These are phyloP conservation scores for Pyrus bretschneideri DNA, from an alignment of 306 rosid genomes.

Conservation along the genomic window DNA sequence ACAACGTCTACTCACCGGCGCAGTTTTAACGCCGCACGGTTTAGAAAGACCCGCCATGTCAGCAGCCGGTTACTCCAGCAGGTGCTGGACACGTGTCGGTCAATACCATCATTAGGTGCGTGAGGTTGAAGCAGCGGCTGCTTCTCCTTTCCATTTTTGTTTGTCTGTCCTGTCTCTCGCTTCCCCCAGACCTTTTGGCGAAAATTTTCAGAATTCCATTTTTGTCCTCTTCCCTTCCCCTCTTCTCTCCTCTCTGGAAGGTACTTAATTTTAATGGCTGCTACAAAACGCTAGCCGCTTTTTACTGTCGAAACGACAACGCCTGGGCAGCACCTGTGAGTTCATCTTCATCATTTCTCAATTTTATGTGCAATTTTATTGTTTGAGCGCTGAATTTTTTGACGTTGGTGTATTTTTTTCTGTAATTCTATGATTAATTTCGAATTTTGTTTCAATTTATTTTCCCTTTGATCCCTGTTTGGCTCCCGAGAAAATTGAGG, in stretches of 20 bases:
- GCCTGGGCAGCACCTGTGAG: constrained; percentile 32
- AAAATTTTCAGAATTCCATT: not conserved
- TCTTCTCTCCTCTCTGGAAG: constrained; percentile 8
- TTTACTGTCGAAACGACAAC: constrained; percentile 5
- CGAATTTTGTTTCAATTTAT: constrained; percentile 4
- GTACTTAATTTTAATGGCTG: constrained; percentile 31
- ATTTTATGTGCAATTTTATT: not conserved
- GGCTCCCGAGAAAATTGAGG: not conserved
- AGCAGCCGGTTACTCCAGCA: constrained; percentile 4
- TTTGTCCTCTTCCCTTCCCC: constrained; percentile 13
- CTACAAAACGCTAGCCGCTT: constrained; percentile 65
- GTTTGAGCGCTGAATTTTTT: not conserved
- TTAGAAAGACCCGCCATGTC: constrained; percentile 14
- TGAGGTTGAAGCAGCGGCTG: constrained; percentile 22
- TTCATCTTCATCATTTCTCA: constrained; percentile 1
- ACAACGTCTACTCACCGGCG: not conserved
- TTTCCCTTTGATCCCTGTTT: constrained; percentile 4
- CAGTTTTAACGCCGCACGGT: not conserved
- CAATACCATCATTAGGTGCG: constrained; percentile 17
- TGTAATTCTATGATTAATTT: not conserved
- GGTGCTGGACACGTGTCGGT: constrained; percentile 46
- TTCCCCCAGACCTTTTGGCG: constrained; percentile 17
- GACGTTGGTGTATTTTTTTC: not conserved
- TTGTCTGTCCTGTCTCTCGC: constrained; percentile 20
- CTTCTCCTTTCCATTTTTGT: not conserved